These are phyloP conservation scores for Phaeophleospora eucalypticola DNA, from an alignment of 2,329 filamentous ascomycete species.

Conservation along the genomic window DNA sequence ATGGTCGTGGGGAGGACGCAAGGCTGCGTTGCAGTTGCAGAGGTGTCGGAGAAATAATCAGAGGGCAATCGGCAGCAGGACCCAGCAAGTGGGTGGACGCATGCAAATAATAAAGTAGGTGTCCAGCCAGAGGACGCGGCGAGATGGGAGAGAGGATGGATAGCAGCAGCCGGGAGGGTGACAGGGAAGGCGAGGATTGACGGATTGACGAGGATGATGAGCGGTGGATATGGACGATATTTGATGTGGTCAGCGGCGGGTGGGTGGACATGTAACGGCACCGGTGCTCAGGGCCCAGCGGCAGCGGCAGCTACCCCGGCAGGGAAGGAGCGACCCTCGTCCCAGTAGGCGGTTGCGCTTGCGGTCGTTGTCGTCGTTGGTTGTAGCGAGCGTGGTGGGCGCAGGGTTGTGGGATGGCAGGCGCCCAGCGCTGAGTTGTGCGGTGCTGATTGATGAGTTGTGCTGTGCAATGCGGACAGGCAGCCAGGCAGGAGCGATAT, in stretches of 20 bases:
- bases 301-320: not conserved
- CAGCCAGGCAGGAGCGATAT: too few relatives aligned
- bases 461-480: too few relatives aligned
- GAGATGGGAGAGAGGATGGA: conserved; percentile 11
- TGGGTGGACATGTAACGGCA: not conserved
- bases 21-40: conserved; percentile 6
- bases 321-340: not conserved
- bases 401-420: too few relatives aligned
- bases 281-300: not conserved
- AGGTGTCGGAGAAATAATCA: conserved; percentile 18
- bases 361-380: not conserved
- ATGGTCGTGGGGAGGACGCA: not conserved
- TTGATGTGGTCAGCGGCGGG: not conserved
- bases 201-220: not conserved
- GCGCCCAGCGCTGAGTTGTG: too few relatives aligned
- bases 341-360: not conserved
- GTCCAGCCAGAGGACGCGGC: too few relatives aligned
- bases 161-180: conserved; percentile 6
- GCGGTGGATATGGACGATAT: not conserved
- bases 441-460: too few relatives aligned
- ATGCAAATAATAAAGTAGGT: too few relatives aligned
- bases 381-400: too few relatives aligned
- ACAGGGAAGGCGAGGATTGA: not conserved
- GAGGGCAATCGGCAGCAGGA: conserved; percentile 5
- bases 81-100: conserved; percentile 7